Evolutionary conservation across 1,284 basidiomycete genomes (phyloP).

Genomic region (Thecaphora frezii): DNA sequence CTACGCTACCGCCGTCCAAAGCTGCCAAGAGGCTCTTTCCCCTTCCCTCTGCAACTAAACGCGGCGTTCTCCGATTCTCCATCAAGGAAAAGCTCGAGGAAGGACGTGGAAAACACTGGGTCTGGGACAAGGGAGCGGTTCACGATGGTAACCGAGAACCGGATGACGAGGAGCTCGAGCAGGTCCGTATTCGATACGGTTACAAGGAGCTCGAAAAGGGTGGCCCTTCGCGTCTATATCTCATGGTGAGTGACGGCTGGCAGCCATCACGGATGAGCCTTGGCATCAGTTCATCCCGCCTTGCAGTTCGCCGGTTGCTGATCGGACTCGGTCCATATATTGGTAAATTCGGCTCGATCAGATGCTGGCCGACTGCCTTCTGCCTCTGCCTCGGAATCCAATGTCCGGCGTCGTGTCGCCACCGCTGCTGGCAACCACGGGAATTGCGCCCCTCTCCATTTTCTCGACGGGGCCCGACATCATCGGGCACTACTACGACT

Average conservation of each 20-base stretch:
- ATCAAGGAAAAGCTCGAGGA: slow-evolving; percentile 53
- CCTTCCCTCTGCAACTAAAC: slow-evolving; percentile 33
- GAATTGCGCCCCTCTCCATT: slow-evolving; percentile 54
- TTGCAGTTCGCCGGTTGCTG: no score
- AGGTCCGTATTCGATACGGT: slow-evolving; percentile 38
- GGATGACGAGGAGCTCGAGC: slow-evolving; percentile 47
- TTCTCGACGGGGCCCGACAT: slow-evolving; percentile 58
- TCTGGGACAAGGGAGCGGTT: slow-evolving; percentile 54
- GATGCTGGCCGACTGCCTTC: slow-evolving; percentile 52
- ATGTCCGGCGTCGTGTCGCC: slow-evolving; percentile 56
- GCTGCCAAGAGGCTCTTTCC: slow-evolving; percentile 48
- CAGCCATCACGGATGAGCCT: no score
- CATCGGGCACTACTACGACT: slow-evolving; percentile 57
- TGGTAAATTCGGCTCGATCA: no score
- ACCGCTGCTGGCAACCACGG: slow-evolving; percentile 53
- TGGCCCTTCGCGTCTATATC: slow-evolving; percentile 48
- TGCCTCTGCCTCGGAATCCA: slow-evolving; percentile 43
- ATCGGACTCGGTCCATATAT: no score
- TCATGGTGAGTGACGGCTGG: slow-evolving; percentile 46
- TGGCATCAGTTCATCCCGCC: no score
- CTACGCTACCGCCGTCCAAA: slow-evolving; percentile 31
- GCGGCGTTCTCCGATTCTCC: slow-evolving; percentile 44
- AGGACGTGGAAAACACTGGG: slow-evolving; percentile 49
- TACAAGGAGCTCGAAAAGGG: slow-evolving; percentile 43
- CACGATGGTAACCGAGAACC: slow-evolving; percentile 44